Base-by-base conservation (phyloP, 192 early-diverging fungal species). In the Obelidium mucronatum region DNA sequence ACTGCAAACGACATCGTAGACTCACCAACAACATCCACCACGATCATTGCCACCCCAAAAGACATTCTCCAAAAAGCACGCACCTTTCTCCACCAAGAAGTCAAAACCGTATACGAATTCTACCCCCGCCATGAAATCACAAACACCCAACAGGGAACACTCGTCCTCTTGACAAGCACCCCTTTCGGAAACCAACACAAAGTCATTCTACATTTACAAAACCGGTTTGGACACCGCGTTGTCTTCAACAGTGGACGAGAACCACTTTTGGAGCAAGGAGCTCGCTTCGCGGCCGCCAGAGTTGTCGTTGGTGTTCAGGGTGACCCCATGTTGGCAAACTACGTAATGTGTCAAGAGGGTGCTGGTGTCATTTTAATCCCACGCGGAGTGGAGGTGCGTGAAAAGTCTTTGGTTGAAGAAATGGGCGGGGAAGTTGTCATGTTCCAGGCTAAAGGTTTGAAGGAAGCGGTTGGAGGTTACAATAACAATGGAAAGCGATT, bases 251-350 rank as follows among this genome's bases (percentile, higher is more conserved):
- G 13, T 30, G 70, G 70, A 26, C 33, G 34, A 19, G 70, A 72
- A 53, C 37, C 30, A 22, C 22, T 72, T 13, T n/a, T 59, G 1
- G 70, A 72, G 15, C 53, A 58, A 40, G 55, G 56, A 11, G 55
- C 54, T 3, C 24, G 56, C 2, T 72, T 72, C 39, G 70, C 70
- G 51, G 22, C 24, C 15, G 70, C 53, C 28, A 48, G 70, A 13
- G 53, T 72, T 35, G 70, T 72, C n/a, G 70, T 72, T 0, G 70
- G 70, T n/a, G 40, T 28, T 54, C 53, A 72, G 17, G 70, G 70
- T 11, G 44, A 48, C 44, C 53, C 70, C 13, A 34, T 33, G 55
- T 28, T 72, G 4, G 36, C 55, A n/a, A 72, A 72, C 37, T 72
- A 34, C 22, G 70, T 72, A 26, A 55, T 72, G 24, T 36, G 26